Evolutionary conservation across 306 rosid genomes (phyloP), one percentile per base, ranked within the genome.

Genomic region (Pyrus communis): DNA sequence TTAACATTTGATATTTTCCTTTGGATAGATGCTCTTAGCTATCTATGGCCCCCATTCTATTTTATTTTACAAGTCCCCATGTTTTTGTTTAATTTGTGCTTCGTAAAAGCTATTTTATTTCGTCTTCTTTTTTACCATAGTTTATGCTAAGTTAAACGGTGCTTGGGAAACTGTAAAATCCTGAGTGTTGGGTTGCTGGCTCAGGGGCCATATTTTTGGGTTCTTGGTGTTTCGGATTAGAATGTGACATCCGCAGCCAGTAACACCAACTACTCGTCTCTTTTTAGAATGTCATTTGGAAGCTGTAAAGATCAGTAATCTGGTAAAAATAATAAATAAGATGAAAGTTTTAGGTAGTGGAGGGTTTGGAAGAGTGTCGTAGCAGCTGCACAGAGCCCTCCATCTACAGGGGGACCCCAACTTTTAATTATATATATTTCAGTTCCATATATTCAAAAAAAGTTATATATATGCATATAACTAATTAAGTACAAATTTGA

Each of bases 1-100:
- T 35, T 35, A 35, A 35, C 2, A 35, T 35, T 35, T 35, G 38
- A 33, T 1, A 33, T 5, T 5, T 33, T 33, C 5, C 33, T 31
- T 31, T 5, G 1, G 3, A 35, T 8, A 35, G 40, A 35, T 35
- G 9, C 0, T 9, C 77, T 31, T 11, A 60, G 54, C 57, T 38
- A 23, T 70, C 57, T 10, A 11, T 74, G 40, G 7, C n/a, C 10
- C 12, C 65, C 65, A 9, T 38, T 70, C 54, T 57, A 68, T 61
- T 23, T 21, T 52, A 27, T 14, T 35, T 70, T 45, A 12, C 33
- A 62, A 69, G 60, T 82, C 76, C 87, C 79, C 64, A 68, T 63
- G 80, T 66, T 31, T 79, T 82, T 70, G 84, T 58, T 72, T 28
- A 58, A 79, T 58, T 71, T 67, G 80, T 62, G 82, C 78, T 82